phyloP scores from a whole-genome alignment of 768 basidiomycete genomes.

The Lepiota venenata region DNA sequence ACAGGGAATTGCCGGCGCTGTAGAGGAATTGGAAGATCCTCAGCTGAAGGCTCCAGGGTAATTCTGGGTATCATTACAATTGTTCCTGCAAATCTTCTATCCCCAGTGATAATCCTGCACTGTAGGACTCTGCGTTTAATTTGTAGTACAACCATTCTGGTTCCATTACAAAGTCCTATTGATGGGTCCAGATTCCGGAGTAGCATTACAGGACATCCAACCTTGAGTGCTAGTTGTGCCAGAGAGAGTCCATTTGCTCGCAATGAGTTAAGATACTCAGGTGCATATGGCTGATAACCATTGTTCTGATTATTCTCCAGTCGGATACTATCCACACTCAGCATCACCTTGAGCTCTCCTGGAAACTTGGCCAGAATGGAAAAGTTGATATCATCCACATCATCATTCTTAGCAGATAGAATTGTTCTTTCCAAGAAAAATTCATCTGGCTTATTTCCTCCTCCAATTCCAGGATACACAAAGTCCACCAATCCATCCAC shows the following conservation, averaged over 20 bases:
- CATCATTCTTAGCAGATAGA: neutral
- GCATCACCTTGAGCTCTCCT: neutral
- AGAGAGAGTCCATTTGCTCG: neutral
- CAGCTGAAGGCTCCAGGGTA: constrained; percentile 24
- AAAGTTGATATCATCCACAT: neutral
- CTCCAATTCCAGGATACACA: neutral
- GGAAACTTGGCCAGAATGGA: neutral
- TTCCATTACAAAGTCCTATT: constrained; percentile 28
- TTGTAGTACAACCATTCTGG: constrained; percentile 19
- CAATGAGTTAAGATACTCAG: neutral
- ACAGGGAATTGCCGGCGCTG: constrained; percentile 35
- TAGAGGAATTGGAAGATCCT: constrained; percentile 24
- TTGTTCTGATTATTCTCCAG: neutral
- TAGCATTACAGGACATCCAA: constrained; percentile 25
- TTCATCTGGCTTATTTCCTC: neutral
- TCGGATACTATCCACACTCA: neutral
- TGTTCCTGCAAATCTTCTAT: too few species aligned
- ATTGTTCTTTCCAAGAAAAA: neutral
- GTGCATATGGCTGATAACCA: neutral
- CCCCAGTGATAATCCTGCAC: constrained; percentile 27
- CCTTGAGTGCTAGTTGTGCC: neutral
- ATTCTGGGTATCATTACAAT: too few species aligned
- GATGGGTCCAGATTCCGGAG: constrained; percentile 25
- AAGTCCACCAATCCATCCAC: neutral
- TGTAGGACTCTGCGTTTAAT: constrained; percentile 23